Base-by-base conservation (phyloP, 345 rosid species). In the Sisymbrium altissimum region DNA sequence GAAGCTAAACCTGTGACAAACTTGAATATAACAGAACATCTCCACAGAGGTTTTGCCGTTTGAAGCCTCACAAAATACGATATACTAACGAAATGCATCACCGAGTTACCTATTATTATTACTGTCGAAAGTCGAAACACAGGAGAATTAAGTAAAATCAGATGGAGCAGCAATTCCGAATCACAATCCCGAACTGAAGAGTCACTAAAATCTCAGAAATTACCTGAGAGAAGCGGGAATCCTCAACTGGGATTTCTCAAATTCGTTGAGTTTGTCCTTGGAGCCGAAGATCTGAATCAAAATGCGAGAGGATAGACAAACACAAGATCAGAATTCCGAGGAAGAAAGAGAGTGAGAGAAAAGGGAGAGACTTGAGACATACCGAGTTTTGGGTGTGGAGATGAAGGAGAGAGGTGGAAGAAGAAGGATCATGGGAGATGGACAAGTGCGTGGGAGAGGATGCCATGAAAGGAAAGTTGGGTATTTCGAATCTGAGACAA, bases 381-480 rank as follows among this genome's bases (percentile, higher is more conserved):
- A 77, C 80, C 63, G 67, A 14, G 57, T 13, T 15, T 6, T 55
- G 71, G 38, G 61, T 7, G 19, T 70, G 76, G 3, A 65, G 72
- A 55, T 32, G 9, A 44, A 35, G 1, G 63, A 77, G 76, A 64
- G 68, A 45, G 19, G 72, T 56, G 54, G 71, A 70, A 29, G 71
- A 70, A 46, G 66, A 43, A 69, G 27, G 70, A 63, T 76, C 71
- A 55, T 4, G 27, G 53, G 66, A 70, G 59, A 76, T 13, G 35
- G 75, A 54, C 11, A 70, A 45, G 35, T 25, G 79, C 9, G 69
- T 11, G 41, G 69, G 70, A 45, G 23, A 19, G 17, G 67, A 66
- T 35, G 76, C 80, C 80, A 77, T 77, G 52, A 71, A 58, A 77
- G 48, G 36, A 65, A 77, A 77, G 62, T 58, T 64, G 61, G 72